phyloP scores from a whole-genome alignment of 306 rosid species.

The Prunus padus region DNA sequence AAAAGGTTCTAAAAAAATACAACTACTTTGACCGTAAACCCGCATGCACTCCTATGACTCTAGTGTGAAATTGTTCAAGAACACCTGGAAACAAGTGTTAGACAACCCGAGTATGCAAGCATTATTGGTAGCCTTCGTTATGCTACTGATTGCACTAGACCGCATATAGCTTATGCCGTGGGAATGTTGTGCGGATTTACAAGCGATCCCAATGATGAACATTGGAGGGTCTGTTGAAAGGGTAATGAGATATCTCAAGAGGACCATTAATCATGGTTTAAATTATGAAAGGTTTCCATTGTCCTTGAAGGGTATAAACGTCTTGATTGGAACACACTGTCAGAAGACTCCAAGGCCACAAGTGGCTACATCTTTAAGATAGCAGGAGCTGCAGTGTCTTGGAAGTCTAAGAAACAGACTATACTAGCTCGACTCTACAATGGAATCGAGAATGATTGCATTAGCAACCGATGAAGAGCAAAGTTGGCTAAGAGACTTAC shows the following conservation, averaged over 20 bases:
- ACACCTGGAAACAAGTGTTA: not conserved
- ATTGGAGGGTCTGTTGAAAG: not conserved
- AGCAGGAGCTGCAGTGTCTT: not conserved
- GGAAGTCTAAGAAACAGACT: not conserved
- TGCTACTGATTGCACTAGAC: too few relatives aligned
- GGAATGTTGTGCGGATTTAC: not conserved
- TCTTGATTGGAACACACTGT: not conserved
- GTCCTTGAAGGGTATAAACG: not conserved
- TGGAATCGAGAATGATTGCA: not conserved
- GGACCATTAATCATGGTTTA: too few relatives aligned
- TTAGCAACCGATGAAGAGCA: not conserved
- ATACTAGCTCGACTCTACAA: not conserved
- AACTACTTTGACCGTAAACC: too few relatives aligned
- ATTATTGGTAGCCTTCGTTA: not conserved
- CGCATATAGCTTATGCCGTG: not conserved
- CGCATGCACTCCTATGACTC: too few relatives aligned
- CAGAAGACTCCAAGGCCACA: slow-evolving; percentile 7
- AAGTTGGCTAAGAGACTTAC: not conserved
- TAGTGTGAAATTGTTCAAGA: not conserved
- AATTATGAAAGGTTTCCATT: not conserved
- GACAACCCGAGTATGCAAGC: not conserved
- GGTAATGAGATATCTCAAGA: too few relatives aligned
- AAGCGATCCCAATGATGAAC: not conserved
- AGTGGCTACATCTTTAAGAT: not conserved
- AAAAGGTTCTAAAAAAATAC: too few relatives aligned